phyloP scores from a whole-genome alignment of 768 basidiomycete species.

The Hericium coralloides region DNA sequence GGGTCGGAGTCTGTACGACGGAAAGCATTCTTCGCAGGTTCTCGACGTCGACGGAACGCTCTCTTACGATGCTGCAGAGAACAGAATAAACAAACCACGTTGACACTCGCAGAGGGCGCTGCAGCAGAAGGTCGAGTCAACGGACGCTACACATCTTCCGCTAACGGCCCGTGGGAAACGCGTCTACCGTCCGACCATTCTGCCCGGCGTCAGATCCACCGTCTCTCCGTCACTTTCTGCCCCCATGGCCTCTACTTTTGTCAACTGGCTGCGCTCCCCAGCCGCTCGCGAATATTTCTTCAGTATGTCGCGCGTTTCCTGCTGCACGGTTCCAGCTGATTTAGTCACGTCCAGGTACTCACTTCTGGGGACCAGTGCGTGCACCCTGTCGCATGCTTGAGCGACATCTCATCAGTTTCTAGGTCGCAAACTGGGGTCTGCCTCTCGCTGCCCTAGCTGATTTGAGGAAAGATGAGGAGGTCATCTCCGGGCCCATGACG shows the following conservation, averaged over 20 bases:
- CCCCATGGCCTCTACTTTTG: conserved; percentile 74
- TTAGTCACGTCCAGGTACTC: conserved; percentile 57
- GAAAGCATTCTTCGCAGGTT: too few species aligned
- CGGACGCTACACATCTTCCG: not conserved
- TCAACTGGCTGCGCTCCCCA: conserved; percentile 85
- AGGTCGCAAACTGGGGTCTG: conserved; percentile 99
- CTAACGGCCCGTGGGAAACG: not conserved
- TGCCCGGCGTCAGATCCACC: not conserved
- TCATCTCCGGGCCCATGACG: conserved; percentile 97
- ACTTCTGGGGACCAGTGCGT: conserved; percentile 96
- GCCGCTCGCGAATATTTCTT: conserved; percentile 92
- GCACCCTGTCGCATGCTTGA: not conserved
- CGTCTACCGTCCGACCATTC: not conserved
- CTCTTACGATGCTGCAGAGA: too few species aligned
- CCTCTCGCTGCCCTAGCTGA: conserved; percentile 91
- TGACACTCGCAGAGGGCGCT: not conserved
- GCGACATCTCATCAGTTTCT: conserved; percentile 4
- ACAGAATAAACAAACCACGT: too few species aligned
- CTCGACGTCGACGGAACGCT: too few species aligned
- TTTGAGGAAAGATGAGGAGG: conserved; percentile 87
- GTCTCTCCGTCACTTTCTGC: not conserved
- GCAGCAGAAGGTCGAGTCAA: not conserved
- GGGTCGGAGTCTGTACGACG: not conserved
- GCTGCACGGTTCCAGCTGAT: conserved; percentile 12
- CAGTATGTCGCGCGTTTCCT: conserved; percentile 44